phyloP scores from a whole-genome alignment of 306 rosid genomes.

The Mucuna pruriens region DNA sequence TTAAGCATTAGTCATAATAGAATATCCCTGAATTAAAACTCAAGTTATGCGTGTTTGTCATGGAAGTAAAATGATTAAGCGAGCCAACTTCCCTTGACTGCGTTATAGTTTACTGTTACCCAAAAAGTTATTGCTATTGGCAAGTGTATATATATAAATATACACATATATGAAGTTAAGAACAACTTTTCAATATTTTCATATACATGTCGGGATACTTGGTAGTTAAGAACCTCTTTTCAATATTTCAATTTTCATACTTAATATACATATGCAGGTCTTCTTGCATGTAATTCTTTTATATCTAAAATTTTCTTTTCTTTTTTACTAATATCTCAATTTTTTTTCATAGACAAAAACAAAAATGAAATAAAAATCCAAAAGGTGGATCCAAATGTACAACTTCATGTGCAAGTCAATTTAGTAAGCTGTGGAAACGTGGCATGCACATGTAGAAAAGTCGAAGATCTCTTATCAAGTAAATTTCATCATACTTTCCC shows the following conservation, averaged over 20 bases:
- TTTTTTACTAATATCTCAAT: not conserved
- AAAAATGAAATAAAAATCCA: not conserved
- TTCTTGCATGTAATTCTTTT: not conserved
- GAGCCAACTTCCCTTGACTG: not conserved
- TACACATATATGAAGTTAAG: too few relatives aligned
- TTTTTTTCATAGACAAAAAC: not conserved
- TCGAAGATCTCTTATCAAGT: not conserved
- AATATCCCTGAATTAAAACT: not conserved
- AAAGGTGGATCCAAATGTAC: too few relatives aligned
- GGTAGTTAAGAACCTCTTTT: not conserved
- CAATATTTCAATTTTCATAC: too few relatives aligned
- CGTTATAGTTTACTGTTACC: not conserved
- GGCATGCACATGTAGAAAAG: constrained; percentile 42
- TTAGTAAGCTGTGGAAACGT: constrained; percentile 24
- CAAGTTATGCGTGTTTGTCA: not conserved
- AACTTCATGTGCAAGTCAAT: constrained; percentile 27
- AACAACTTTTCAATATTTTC: too few relatives aligned
- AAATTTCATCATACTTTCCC: constrained; percentile 30
- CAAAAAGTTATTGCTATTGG: not conserved
- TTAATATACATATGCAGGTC: not conserved
- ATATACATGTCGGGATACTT: too few relatives aligned
- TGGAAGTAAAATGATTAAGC: not conserved
- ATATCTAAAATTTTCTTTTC: too few relatives aligned
- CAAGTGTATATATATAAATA: too few relatives aligned
- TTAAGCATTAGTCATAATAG: not conserved